phyloP scores from a whole-genome alignment of 331 rosid species.

The Prunus yedoensis region DNA sequence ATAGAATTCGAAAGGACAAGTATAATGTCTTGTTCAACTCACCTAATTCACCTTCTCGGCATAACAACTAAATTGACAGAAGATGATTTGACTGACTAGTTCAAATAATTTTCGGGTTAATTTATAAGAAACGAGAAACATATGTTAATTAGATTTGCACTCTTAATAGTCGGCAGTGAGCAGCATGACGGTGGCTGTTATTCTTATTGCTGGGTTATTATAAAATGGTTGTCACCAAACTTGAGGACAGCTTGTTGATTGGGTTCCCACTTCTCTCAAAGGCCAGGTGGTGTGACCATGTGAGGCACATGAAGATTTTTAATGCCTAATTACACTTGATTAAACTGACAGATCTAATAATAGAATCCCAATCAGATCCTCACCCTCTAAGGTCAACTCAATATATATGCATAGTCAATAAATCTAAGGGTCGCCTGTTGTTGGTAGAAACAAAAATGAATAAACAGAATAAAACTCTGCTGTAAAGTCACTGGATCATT shows the following conservation, averaged over 20 bases:
- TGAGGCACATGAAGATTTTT: slow-evolving; percentile 34
- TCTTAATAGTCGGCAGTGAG: too few relatives aligned
- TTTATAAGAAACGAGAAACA: background rate
- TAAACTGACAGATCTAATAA: background rate
- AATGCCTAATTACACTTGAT: slow-evolving; percentile 15
- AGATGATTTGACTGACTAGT: background rate
- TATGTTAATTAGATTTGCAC: background rate
- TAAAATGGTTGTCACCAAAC: background rate
- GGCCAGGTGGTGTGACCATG: slow-evolving; percentile 15
- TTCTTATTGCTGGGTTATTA: too few relatives aligned
- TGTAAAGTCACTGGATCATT: background rate
- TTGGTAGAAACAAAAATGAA: background rate
- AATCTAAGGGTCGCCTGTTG: background rate
- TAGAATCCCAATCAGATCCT: slow-evolving; percentile 4
- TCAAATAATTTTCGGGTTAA: background rate
- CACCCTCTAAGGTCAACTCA: background rate
- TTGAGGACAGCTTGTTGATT: slow-evolving; percentile 4
- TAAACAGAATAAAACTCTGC: background rate
- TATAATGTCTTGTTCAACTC: too few relatives aligned
- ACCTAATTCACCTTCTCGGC: too few relatives aligned
- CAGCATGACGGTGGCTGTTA: too few relatives aligned
- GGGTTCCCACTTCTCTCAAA: background rate
- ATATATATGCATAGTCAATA: slow-evolving; percentile 6
- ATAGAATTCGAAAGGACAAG: too few relatives aligned
- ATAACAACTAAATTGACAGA: slow-evolving; percentile 7